These are phyloP conservation scores for Stylonectria norvegica DNA, from an alignment of 2,329 filamentous ascomycete species.

Conservation along the genomic window DNA sequence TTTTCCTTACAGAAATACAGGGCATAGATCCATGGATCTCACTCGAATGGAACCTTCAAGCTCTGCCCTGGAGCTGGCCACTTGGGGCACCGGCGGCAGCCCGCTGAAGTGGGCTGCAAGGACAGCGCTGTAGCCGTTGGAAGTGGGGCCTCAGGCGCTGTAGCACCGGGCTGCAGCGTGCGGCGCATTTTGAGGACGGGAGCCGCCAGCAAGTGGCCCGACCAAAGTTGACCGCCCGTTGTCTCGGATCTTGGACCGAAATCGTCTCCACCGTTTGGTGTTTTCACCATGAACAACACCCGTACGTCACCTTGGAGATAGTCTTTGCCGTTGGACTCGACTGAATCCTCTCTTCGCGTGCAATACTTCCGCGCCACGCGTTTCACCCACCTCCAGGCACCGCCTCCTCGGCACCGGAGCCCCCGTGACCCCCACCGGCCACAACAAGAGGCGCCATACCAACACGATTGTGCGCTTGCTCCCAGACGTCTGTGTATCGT, in stretches of 20 bases:
- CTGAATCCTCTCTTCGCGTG: too few species aligned
- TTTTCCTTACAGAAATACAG: too few species aligned
- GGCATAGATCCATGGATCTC: neutral
- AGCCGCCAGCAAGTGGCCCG: neutral
- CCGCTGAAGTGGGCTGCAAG: slow-evolving; percentile 2
- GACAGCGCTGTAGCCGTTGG: slow-evolving; percentile 6
- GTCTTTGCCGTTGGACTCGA: too few species aligned
- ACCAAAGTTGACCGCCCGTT: slow-evolving; percentile 16
- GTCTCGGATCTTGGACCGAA: slow-evolving; percentile 24
- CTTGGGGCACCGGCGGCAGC: slow-evolving; percentile 1
- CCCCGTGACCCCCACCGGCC: neutral
- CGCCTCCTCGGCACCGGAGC: neutral
- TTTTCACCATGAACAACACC: too few species aligned
- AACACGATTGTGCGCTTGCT: neutral
- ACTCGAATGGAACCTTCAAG: too few species aligned
- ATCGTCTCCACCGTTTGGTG: too few species aligned
- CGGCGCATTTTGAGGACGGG: neutral
- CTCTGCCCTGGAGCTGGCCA: neutral
- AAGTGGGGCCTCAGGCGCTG: slow-evolving; percentile 10
- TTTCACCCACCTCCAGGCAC: neutral
- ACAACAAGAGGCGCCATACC: neutral
- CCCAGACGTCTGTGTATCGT: slow-evolving; percentile 1
- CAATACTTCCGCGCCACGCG: too few species aligned
- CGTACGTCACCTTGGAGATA: too few species aligned
- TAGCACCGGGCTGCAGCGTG: neutral